Evolutionary conservation across 441 rosid genomes (phyloP).

Genomic region (Populus trichocarpa): DNA sequence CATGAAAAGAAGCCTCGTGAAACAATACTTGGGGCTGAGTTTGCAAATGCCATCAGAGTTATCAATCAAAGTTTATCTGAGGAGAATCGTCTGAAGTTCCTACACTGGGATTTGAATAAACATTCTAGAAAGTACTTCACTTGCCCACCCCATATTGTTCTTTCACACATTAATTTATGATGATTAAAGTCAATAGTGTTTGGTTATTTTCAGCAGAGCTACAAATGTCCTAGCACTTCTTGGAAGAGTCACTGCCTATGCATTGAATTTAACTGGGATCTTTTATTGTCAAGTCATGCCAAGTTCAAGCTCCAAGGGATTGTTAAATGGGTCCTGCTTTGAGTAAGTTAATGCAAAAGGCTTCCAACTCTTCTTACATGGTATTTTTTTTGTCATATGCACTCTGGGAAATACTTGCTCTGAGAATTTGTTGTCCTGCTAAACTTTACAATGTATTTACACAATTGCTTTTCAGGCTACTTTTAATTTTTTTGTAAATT

Average conservation of each 20-base stretch:
- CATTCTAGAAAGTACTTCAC: constrained; percentile 66
- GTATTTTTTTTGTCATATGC: neutral
- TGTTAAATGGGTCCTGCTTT: constrained; percentile 32
- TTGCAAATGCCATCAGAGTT: constrained; percentile 86
- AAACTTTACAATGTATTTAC: neutral
- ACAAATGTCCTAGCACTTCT: constrained; percentile 75
- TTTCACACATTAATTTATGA: neutral
- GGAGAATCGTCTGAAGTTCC: constrained; percentile 73
- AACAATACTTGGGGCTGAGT: constrained; percentile 82
- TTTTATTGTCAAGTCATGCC: constrained; percentile 71
- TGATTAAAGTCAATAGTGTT: neutral
- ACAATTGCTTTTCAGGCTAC: neutral
- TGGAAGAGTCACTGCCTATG: constrained; percentile 77
- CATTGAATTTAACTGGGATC: constrained; percentile 76
- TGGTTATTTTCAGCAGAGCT: constrained; percentile 44
- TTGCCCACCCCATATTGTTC: neutral
- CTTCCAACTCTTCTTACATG: neutral
- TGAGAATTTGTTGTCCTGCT: neutral
- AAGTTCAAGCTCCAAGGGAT: constrained; percentile 51
- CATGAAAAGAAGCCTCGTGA: constrained; percentile 96
- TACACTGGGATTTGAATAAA: constrained; percentile 88
- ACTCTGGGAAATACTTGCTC: neutral
- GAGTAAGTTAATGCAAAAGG: constrained; percentile 49
- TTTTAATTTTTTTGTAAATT: neutral
- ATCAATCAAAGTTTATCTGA: constrained; percentile 79